Evolutionary conservation across 2,329 filamentous ascomycete genomes (phyloP).

Genomic region (Trichoderma harzianum): DNA sequence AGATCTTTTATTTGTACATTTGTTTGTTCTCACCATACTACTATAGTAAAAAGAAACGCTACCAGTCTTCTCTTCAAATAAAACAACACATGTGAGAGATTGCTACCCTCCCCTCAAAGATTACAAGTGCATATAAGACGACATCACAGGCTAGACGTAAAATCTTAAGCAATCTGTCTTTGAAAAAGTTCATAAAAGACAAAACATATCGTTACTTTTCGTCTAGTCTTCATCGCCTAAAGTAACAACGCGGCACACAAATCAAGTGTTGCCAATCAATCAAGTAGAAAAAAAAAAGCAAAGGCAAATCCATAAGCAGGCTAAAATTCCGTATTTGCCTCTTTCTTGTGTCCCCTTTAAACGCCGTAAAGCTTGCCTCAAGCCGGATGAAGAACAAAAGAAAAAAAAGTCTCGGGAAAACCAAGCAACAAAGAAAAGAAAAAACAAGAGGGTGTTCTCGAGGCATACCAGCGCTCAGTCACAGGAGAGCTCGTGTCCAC

Average conservation of each 20-base stretch:
- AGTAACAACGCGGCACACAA: not conserved
- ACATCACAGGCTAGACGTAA: not conserved
- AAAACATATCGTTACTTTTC: constrained; percentile 15
- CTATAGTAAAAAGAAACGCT: not conserved
- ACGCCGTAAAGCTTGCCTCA: constrained; percentile 7
- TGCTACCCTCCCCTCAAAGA: not conserved
- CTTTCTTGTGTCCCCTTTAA: not conserved
- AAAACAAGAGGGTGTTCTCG: not conserved
- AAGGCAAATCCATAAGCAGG: not conserved
- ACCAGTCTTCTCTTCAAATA: not conserved
- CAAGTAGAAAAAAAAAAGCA: not conserved
- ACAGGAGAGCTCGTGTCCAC: not conserved
- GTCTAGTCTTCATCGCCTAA: constrained; percentile 10
- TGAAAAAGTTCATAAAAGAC: not conserved
- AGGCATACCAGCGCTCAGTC: not conserved
- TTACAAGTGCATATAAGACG: not conserved
- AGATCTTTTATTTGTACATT: not conserved
- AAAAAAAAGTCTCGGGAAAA: not conserved
- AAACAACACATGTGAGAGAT: not conserved
- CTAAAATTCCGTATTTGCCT: not conserved
- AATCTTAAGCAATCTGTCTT: not conserved
- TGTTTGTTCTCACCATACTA: not conserved
- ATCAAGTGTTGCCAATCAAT: not conserved
- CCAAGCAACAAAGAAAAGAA: not conserved
- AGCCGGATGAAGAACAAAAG: not conserved